Evolutionary conservation across 441 rosid genomes (phyloP).

Genomic region (Kokia cookei): DNA sequence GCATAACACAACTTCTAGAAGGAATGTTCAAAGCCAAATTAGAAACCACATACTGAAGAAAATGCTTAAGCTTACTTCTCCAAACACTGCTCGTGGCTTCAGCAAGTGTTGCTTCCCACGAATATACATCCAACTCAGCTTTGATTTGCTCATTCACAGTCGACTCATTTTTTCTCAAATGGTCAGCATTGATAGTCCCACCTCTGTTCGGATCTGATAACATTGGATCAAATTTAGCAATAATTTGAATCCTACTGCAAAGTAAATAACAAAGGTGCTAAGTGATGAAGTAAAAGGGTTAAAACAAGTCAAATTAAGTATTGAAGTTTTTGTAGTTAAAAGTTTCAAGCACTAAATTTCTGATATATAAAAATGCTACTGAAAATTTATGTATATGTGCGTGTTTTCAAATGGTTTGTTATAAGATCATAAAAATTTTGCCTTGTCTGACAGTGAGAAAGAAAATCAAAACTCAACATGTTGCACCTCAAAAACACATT

Average conservation of each 20-base stretch:
- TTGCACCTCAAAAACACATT: no score
- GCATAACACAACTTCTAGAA: constrained; percentile 4
- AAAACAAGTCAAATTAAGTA: background rate
- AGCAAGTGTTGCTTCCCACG: constrained; percentile 64
- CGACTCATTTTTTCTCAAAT: constrained; percentile 65
- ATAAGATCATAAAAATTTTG: no score
- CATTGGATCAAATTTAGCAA: constrained; percentile 13
- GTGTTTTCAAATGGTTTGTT: no score
- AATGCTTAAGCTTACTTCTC: constrained; percentile 59
- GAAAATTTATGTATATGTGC: background rate
- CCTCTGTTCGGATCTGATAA: constrained; percentile 30
- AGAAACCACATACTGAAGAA: background rate
- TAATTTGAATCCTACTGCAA: background rate
- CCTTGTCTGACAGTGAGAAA: no score
- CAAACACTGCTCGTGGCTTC: constrained; percentile 95
- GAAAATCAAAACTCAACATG: no score
- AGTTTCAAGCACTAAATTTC: background rate
- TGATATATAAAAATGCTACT: background rate
- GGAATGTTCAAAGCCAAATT: background rate
- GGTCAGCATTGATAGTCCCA: constrained; percentile 73
- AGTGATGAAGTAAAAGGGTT: background rate
- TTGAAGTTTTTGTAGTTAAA: background rate
- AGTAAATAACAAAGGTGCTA: background rate
- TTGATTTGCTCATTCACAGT: constrained; percentile 87
- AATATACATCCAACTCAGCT: constrained; percentile 76